Conservation (phyloP, 129 eudicot genomes). For the Daucus carota region DNA sequence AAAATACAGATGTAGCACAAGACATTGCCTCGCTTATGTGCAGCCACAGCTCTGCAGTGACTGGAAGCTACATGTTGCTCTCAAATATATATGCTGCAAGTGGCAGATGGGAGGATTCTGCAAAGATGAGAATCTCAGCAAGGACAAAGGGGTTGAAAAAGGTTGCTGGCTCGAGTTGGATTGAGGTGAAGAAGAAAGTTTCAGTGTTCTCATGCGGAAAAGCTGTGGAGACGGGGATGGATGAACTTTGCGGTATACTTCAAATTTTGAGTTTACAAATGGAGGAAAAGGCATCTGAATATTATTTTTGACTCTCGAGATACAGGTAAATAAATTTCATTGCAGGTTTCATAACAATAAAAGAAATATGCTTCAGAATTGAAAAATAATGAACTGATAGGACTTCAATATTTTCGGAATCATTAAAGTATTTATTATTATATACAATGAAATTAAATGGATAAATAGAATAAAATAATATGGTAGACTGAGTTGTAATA, state of each 20-base stretch:
- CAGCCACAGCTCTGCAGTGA: slow-evolving; percentile 18
- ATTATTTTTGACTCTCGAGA: not conserved
- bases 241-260: slow-evolving; percentile 26
- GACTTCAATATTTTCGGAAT: too few species aligned
- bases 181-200: slow-evolving; percentile 59
- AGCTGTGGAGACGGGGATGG: slow-evolving; percentile 26
- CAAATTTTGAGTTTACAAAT: slow-evolving; percentile 35
- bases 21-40: slow-evolving; percentile 38
- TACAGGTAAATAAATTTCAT: not conserved
- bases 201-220: slow-evolving; percentile 43
- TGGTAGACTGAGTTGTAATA: not conserved
- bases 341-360: not conserved
- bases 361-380: not conserved
- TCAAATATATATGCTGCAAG: slow-evolving; percentile 60
- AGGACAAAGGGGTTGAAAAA: slow-evolving; percentile 59
- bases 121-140: slow-evolving; percentile 52
- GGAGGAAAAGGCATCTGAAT: slow-evolving; percentile 32
- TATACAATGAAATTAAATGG: too few species aligned
- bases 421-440: too few species aligned
- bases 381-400: too few species aligned
- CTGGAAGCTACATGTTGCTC: slow-evolving; percentile 63
- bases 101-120: slow-evolving; percentile 74
- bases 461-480: not conserved
- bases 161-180: slow-evolving; percentile 67
- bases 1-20: slow-evolving; percentile 38